Evolutionary conservation across 306 rosid species (phyloP).

Genomic region (Dalbergia cultrata): DNA sequence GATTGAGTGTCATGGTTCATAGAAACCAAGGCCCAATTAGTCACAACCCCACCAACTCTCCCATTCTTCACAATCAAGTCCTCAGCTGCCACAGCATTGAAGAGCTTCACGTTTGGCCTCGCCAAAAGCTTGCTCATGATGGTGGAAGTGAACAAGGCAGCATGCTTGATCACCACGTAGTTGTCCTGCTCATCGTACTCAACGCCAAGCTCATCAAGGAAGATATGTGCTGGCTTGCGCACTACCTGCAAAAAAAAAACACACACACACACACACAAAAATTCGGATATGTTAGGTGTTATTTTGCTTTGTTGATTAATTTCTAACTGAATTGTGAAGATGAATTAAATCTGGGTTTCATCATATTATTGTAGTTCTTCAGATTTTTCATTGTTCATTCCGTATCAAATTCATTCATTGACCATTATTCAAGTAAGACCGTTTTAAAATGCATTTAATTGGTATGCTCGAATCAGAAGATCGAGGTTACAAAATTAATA

Average conservation of each 20-base stretch:
- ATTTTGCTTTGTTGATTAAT: neutral
- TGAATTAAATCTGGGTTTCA: no score
- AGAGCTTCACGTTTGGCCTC: conserved; percentile 84
- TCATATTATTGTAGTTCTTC: no score
- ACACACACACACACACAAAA: neutral
- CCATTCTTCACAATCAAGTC: conserved; percentile 80
- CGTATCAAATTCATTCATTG: no score
- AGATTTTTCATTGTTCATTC: no score
- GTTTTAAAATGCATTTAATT: no score
- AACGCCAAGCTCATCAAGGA: conserved; percentile 75
- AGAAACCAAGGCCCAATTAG: conserved; percentile 93
- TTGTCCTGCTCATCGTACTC: conserved; percentile 81
- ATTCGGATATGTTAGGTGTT: neutral
- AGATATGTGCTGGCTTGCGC: conserved; percentile 80
- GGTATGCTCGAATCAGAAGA: no score
- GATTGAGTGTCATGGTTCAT: conserved; percentile 92
- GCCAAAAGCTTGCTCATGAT: conserved; percentile 91
- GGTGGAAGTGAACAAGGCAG: conserved; percentile 91
- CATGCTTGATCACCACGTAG: conserved; percentile 91
- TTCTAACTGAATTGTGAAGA: no score
- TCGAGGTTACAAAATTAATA: no score
- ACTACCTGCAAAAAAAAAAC: conserved; percentile 50
- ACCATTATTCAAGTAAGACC: no score
- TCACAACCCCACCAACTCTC: conserved; percentile 84
- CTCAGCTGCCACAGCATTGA: conserved; percentile 90